Evolutionary conservation across 176 grass and related monocot species (phyloP).

Genomic region (Eleusine coracana): DNA sequence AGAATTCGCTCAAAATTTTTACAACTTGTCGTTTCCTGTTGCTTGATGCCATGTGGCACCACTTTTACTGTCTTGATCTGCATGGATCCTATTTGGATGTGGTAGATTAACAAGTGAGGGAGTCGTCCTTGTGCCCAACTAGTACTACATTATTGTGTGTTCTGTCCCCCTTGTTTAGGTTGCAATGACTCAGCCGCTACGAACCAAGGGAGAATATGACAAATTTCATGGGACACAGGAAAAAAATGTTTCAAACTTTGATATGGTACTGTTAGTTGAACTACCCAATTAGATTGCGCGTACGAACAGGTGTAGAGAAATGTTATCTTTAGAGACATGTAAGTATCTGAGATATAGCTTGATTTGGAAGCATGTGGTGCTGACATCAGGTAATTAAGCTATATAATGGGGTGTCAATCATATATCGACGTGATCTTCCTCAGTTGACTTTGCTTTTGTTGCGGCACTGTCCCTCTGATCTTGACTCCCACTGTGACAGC

Average conservation of each 20-base stretch:
- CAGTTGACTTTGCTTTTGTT: neutral
- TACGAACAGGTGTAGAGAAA: neutral
- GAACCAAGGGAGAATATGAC: neutral
- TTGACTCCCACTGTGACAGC: neutral
- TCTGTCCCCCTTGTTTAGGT: neutral
- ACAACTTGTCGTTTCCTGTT: neutral
- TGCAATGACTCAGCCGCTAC: neutral
- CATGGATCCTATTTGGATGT: neutral
- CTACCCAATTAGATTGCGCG: neutral
- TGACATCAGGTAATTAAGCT: neutral
- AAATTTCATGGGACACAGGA: neutral
- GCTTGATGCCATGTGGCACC: neutral
- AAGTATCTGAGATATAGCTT: neutral
- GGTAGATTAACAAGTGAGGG: neutral
- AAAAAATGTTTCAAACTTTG: neutral
- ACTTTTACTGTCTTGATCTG: neutral
- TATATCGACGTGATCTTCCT: neutral
- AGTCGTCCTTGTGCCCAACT: neutral
- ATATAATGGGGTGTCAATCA: neutral
- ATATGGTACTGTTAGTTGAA: conserved; percentile 12
- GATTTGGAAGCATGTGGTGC: conserved; percentile 27
- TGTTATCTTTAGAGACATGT: neutral
- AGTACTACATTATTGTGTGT: neutral
- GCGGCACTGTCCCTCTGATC: neutral
- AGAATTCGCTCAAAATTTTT: too few species aligned